Evolutionary conservation across 1,139 yeast genomes (phyloP).

Genomic region (Lizanozyma gosingica): DNA sequence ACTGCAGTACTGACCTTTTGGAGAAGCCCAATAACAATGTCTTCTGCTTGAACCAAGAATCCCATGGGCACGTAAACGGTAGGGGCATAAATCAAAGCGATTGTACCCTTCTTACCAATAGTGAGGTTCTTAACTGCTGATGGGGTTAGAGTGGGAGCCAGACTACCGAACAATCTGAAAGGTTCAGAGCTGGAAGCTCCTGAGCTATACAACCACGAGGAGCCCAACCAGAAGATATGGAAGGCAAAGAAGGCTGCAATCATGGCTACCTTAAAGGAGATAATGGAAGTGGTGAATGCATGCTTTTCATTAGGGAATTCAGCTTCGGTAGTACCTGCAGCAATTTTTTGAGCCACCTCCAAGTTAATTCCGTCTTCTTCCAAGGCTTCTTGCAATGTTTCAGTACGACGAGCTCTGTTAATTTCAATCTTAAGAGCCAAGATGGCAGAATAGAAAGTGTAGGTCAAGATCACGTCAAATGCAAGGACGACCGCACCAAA

Average conservation of each 20-base stretch:
- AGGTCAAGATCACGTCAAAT: conserved; percentile 65
- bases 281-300: conserved; percentile 31
- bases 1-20: conserved; percentile 63
- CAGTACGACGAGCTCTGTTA: conserved; percentile 77
- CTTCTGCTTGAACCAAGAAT: conserved; percentile 57
- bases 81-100: conserved; percentile 62
- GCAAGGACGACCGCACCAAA: conserved; percentile 65
- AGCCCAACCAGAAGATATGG: conserved; percentile 69
- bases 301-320: conserved; percentile 27
- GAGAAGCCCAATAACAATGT: conserved; percentile 42
- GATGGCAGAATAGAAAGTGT: conserved; percentile 80
- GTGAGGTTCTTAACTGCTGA: conserved; percentile 33
- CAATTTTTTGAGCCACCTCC: conserved; percentile 51
- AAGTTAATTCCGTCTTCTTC: conserved; percentile 91
- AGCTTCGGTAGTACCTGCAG: conserved; percentile 51
- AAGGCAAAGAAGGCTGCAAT: conserved; percentile 60
- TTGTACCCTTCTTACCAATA: conserved; percentile 39
- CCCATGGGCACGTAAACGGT: conserved; percentile 65
- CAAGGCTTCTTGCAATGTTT: conserved; percentile 68
- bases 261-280: conserved; percentile 58
- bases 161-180: conserved; percentile 25
- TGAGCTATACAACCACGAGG: conserved; percentile 58
- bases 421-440: conserved; percentile 87
- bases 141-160: conserved; percentile 23
- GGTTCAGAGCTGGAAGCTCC: conserved; percentile 12